Percentiles rank a stretch among this genome's conserved stretches.
These are phyloP conservation scores for Nicotiana otophora DNA, from an alignment of 257 asterid species.

Conservation along the genomic window DNA sequence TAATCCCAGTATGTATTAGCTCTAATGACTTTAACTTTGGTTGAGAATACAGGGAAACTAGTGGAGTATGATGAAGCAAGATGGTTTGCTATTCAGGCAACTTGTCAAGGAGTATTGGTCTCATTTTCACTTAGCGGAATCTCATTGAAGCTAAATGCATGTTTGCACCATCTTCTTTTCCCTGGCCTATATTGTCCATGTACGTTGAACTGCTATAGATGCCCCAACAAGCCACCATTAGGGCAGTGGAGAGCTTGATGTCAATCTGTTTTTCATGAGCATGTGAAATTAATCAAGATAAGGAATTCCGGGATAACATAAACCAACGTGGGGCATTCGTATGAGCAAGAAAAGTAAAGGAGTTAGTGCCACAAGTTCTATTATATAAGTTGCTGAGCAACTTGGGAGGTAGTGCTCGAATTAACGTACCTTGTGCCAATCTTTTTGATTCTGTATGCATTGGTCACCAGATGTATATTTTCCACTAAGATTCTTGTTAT, in stretches of 20 bases:
- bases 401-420: not conserved
- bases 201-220: not conserved
- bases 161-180: not conserved
- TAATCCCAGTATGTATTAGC: not conserved
- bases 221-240: not conserved
- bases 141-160: conserved; percentile 16
- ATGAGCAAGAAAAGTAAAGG: not conserved
- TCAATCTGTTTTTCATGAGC: not conserved
- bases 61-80: conserved; percentile 72
- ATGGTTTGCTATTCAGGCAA: conserved; percentile 61
- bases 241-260: too few relatives aligned
- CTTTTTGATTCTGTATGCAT: too few relatives aligned
- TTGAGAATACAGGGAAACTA: conserved; percentile 45
- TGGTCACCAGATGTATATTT: too few relatives aligned
- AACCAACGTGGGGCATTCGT: not conserved
- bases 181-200: not conserved
- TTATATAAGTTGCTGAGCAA: not conserved
- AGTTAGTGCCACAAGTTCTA: too few relatives aligned
- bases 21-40: not conserved
- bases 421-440: too few relatives aligned
- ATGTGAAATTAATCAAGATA: not conserved
- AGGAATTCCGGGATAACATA: not conserved
- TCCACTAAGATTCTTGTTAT: too few relatives aligned
- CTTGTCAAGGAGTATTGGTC: conserved; percentile 95
- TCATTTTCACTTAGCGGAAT: conserved; percentile 39